A percentile compares a stretch with the other conserved stretches of the same genome.
phyloP scores from a whole-genome alignment of 2,329 filamentous ascomycete genomes.

The Colletotrichum musicola region DNA sequence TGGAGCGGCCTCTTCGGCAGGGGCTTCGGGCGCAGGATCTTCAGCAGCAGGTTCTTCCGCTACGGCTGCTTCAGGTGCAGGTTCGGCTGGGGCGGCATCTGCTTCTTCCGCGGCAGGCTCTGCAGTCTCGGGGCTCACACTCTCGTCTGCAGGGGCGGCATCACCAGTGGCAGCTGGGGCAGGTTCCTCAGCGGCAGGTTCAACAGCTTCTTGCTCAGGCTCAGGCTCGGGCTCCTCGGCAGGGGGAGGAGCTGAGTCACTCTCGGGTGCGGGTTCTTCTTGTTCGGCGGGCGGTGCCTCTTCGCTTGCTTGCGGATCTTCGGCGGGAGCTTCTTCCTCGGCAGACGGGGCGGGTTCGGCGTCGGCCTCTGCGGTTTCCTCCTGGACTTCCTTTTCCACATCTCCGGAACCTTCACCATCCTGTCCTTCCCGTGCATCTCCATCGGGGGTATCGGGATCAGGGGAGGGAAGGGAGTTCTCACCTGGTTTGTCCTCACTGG shows the following conservation, averaged over 20 bases:
- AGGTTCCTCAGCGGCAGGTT: conserved; percentile 29
- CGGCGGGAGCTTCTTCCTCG: conserved; percentile 12
- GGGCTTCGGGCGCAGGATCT: not conserved
- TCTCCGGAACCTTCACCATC: conserved; percentile 18
- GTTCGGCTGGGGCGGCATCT: conserved; percentile 28
- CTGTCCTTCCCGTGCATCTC: conserved; percentile 37
- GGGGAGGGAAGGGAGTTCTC: conserved; percentile 47
- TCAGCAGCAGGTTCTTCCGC: conserved; percentile 19
- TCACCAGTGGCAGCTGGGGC: not conserved
- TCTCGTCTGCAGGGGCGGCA: not conserved
- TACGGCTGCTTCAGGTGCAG: conserved; percentile 30
- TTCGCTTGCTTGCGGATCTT: not conserved
- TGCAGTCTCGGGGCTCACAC: not conserved
- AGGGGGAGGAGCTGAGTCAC: not conserved
- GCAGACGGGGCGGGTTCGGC: conserved; percentile 2
- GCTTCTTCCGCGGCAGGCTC: not conserved
- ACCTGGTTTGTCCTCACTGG: conserved; percentile 43
- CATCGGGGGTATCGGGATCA: conserved; percentile 44
- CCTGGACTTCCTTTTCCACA: conserved; percentile 8
- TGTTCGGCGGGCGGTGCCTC: not conserved
- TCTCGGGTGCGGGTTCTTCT: not conserved
- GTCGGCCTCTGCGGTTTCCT: conserved; percentile 36
- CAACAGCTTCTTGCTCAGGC: conserved; percentile 1
- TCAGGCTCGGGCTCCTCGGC: conserved; percentile 21
- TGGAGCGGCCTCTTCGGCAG: not conserved